Conservation (phyloP, 805 yeast species). For the Starmera dryadoides region DNA sequence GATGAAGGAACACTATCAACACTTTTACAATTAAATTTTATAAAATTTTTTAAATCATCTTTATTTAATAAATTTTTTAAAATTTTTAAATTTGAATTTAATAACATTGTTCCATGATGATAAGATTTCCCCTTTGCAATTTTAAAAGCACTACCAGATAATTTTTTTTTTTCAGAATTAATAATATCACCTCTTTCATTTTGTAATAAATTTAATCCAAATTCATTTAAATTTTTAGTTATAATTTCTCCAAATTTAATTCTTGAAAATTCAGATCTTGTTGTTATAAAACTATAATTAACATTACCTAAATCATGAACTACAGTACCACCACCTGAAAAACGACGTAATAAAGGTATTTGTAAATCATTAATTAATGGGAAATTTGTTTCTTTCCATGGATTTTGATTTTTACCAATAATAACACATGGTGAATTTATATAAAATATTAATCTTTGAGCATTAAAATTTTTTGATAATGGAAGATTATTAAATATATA, state of each 20-base stretch:
- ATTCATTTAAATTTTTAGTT: conserved; percentile 22
- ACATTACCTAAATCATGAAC: conserved; percentile 89
- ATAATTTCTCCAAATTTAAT: conserved; percentile 28
- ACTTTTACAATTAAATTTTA: conserved; percentile 34
- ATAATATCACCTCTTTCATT: conserved; percentile 81
- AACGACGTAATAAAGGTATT: conserved; percentile 68
- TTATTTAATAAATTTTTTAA: conserved; percentile 55
- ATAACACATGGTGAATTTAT: conserved; percentile 82
- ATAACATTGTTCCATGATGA: conserved; percentile 95
- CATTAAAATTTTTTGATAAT: conserved; percentile 15
- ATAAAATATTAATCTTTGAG: conserved; percentile 62
- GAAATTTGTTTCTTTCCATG: conserved; percentile 80
- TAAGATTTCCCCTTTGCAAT: conserved; percentile 74
- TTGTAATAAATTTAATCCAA: conserved; percentile 29
- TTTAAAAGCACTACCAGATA: conserved; percentile 92
- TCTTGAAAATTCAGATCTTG: conserved; percentile 59
- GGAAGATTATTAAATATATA: conserved; percentile 66
- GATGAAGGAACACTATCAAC: conserved; percentile 77
- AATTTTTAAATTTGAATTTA: conserved; percentile 54
- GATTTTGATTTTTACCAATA: conserved; percentile 92
- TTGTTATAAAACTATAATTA: conserved; percentile 75
- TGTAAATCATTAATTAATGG: conserved; percentile 38
- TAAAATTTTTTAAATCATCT: conserved; percentile 30
- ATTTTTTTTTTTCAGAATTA: conserved; percentile 42
- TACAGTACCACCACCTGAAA: conserved; percentile 95